Evolutionary conservation across 1,139 yeast species (phyloP).

Genomic region (Tardiomyces digboiensis): DNA sequence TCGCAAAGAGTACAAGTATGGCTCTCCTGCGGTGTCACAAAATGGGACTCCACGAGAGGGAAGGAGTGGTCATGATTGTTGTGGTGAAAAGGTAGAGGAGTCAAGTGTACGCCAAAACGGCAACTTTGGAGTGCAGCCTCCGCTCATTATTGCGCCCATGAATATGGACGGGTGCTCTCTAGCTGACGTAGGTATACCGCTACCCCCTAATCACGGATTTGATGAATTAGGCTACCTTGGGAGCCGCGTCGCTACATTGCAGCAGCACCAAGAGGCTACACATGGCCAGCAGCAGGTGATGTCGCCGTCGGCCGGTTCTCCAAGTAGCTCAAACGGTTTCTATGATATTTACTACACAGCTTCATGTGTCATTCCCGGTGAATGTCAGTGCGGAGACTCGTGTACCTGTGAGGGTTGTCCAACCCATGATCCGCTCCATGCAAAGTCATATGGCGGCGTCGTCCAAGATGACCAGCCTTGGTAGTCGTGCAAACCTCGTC

Average conservation of each 20-base stretch:
- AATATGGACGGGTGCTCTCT: slow-evolving; percentile 15
- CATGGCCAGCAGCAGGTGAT: not conserved
- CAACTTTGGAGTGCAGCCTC: slow-evolving; percentile 7
- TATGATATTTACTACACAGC: slow-evolving; percentile 24
- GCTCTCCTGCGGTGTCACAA: not conserved
- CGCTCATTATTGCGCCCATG: slow-evolving; percentile 29
- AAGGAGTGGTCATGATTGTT: not conserved
- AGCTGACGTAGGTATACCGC: slow-evolving; percentile 11
- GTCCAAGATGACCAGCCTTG: not conserved
- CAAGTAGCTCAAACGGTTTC: not conserved
- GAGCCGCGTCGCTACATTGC: not conserved
- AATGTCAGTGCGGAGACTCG: slow-evolving; percentile 29
- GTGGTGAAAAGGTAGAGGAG: not conserved
- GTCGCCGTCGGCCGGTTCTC: not conserved
- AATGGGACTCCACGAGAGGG: not conserved
- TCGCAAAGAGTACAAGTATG: slow-evolving; percentile 9
- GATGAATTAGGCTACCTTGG: not conserved
- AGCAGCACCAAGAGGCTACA: too few species aligned
- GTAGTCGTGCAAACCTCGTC: not conserved
- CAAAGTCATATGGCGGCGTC: not conserved
- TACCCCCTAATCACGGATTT: not conserved
- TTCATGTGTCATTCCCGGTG: slow-evolving; percentile 29
- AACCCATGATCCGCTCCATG: slow-evolving; percentile 12
- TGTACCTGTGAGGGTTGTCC: slow-evolving; percentile 30
- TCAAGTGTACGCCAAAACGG: not conserved